Base-by-base conservation (phyloP, 2,329 filamentous ascomycete genomes). In the Colletotrichum coccodes region DNA sequence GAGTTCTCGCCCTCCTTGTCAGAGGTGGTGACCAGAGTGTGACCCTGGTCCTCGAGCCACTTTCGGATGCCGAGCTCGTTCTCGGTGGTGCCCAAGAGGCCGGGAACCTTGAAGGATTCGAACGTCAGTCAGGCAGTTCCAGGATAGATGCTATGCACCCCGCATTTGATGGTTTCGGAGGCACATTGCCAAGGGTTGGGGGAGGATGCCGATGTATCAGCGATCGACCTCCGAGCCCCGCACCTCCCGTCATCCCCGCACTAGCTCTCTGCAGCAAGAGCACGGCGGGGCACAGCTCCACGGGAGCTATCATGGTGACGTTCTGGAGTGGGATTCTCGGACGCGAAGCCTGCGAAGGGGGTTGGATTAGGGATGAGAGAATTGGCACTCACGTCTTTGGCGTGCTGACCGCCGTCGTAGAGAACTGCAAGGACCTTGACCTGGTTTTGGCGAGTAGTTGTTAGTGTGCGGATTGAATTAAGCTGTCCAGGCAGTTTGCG, bases 1-100 rank as follows among this genome's bases (percentile, higher is more conserved):
- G 95, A 98, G 88, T 92, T 89, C 85, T 94, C 92, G 74, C 94
- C 92, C 76, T 99, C 96, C 88, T 99, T 99, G 88, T 98, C 94
- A 52, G 95, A 97, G 73, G 96, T 99, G 77, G 96, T 99, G 75
- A 99, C 89, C 71, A 99, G 90, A 72, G 94, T 97, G 90, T 99
- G 96, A 77, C 96, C 96, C 82, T 97, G 92, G 71, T 95, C 93
- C 87, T 98, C 96, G 75, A 99, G 91, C 95, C 96, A 99, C 85
- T 97, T 95, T 79, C 96, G 91, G 80, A 99, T 87, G 76, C 96
- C 96, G 71, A 99, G 94, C 89, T 99, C 96, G 83, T 98, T 98
- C 89, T 99, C 94, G 56, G 94, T 98, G 72, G 96, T 97, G 78
- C 96, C 96, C 77, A 98, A 90, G 76, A 99, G 89, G 77, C 89